Conservation (phyloP, 805 yeast genomes). For the Metschnikowia similis region DNA sequence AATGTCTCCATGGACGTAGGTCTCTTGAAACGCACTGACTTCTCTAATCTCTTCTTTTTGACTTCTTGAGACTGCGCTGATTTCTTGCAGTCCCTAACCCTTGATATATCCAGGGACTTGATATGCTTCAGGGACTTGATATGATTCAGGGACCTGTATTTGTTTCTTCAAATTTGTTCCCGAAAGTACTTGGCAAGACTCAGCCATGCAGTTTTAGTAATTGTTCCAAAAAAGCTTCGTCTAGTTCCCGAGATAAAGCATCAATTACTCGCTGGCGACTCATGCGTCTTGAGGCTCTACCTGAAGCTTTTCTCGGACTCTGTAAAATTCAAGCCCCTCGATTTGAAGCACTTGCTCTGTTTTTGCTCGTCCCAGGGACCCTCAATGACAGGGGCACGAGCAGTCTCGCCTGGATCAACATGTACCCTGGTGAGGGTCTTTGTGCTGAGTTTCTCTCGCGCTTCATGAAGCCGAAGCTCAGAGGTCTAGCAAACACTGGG, state of each 20-base stretch:
- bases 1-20: no score
- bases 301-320: conserved; percentile 24
- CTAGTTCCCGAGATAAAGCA: conserved; percentile 48
- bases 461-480: conserved; percentile 25
- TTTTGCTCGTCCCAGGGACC: conserved; percentile 70
- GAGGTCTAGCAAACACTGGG: conserved; percentile 27
- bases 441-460: conserved; percentile 7
- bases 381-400: conserved; percentile 30
- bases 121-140: no score
- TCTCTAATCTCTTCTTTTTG: conserved; percentile 29
- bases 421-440: conserved; percentile 34
- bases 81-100: conserved; percentile 28
- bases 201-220: conserved; percentile 39
- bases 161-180: conserved; percentile 25
- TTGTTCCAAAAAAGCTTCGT: conserved; percentile 57
- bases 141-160: no score
- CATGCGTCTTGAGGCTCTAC: conserved; percentile 18
- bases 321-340: conserved; percentile 39
- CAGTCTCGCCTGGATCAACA: conserved; percentile 33
- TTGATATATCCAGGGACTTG: no score
- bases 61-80: conserved; percentile 21
- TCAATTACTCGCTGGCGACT: conserved; percentile 27
- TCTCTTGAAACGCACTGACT: conserved; percentile 22
- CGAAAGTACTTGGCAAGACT: conserved; percentile 43
- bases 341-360: conserved; percentile 54